Percentiles rank a stretch among this genome's conserved stretches.
Conservation (phyloP, 2,329 filamentous ascomycete genomes). For the Pseudocercospora crystallina region DNA sequence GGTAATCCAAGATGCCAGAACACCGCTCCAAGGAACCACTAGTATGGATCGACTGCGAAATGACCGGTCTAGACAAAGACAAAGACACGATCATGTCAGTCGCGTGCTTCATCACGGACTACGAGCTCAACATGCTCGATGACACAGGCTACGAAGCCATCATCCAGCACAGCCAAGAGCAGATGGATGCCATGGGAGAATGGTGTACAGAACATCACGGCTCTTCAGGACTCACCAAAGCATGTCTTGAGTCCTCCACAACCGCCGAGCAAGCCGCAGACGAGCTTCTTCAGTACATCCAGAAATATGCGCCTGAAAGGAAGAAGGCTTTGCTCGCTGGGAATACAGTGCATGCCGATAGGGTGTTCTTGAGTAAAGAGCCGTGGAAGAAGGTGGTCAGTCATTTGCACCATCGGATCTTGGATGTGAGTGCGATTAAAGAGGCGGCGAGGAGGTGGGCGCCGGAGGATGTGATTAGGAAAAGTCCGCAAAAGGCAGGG, state of each 20-base stretch:
- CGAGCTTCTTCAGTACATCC: conserved; percentile 75
- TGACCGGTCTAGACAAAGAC: conserved; percentile 74
- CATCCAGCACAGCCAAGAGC: conserved; percentile 69
- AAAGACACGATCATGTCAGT: conserved; percentile 27
- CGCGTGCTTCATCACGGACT: conserved; percentile 65
- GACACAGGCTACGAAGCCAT: conserved; percentile 74
- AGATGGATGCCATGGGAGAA: conserved; percentile 76
- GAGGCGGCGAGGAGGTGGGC: conserved; percentile 86
- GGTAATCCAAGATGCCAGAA: conserved; percentile 38
- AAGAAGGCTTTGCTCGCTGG: conserved; percentile 76
- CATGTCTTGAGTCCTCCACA: conserved; percentile 70
- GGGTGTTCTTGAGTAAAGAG: conserved; percentile 70
- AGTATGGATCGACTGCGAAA: conserved; percentile 90
- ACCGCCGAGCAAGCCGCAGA: conserved; percentile 71
- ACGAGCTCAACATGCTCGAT: conserved; percentile 73
- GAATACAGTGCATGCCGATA: conserved; percentile 90
- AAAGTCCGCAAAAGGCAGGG: conserved; percentile 70
- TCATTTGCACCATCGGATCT: conserved; percentile 82
- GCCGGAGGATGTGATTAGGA: conserved; percentile 56
- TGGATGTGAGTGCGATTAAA: conserved; percentile 91
- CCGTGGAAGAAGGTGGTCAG: conserved; percentile 74
- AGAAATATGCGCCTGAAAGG: conserved; percentile 65
- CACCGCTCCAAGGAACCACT: conserved; percentile 62
- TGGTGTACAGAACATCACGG: conserved; percentile 86
- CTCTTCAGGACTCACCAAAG: conserved; percentile 75